These are phyloP conservation scores for Ophiostoma ulmi DNA, from an alignment of 2,329 filamentous ascomycete species.

Conservation along the genomic window DNA sequence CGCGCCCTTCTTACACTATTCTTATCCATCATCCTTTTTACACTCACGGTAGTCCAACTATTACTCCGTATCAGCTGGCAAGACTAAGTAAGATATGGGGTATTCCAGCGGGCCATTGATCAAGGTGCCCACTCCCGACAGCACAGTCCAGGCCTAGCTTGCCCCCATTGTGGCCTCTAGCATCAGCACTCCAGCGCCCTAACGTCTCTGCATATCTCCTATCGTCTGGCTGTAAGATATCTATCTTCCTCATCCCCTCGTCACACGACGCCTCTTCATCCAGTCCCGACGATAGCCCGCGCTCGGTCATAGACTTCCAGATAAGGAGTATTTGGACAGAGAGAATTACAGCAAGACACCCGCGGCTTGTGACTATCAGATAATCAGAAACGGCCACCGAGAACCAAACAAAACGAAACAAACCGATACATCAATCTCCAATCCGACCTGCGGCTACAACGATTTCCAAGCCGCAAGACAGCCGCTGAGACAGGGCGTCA, in stretches of 20 bases:
- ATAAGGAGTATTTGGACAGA: neutral
- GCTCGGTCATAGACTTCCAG: neutral
- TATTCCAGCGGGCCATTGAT: constrained; percentile 4
- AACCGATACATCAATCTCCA: neutral
- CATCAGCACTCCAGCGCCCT: neutral
- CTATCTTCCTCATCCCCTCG: constrained; percentile 7
- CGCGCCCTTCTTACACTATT: neutral
- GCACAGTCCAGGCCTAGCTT: constrained; percentile 2
- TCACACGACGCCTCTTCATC: constrained; percentile 10
- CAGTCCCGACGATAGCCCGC: neutral
- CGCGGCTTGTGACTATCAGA: neutral
- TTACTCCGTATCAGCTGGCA: neutral
- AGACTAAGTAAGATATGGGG: neutral
- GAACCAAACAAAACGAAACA: neutral
- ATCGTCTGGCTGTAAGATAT: neutral
- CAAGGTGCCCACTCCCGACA: constrained; percentile 6
- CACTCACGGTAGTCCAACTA: neutral
- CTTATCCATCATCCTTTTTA: neutral
- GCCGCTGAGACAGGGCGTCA: constrained; percentile 6
- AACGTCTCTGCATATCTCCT: neutral
- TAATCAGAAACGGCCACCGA: neutral
- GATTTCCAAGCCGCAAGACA: constrained; percentile 9
- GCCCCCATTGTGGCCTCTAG: neutral
- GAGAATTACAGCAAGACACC: neutral
- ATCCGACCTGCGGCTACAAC: constrained; percentile 3